These are phyloP conservation scores for Talaromyces sp. DNA, from an alignment of 2,329 filamentous ascomycete genomes.

Conservation along the genomic window DNA sequence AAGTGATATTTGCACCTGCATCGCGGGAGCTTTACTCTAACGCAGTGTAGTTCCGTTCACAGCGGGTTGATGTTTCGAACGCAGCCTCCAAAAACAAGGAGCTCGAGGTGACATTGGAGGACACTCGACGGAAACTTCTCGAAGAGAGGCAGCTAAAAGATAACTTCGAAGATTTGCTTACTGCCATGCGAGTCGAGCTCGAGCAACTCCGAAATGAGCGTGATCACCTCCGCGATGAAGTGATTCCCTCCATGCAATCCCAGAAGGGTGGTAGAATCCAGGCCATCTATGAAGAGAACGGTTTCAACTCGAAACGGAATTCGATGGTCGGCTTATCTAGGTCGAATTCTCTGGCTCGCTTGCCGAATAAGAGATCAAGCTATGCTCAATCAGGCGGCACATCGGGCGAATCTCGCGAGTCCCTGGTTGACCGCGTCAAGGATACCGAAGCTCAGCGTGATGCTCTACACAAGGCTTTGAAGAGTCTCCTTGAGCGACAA, in stretches of 20 bases:
- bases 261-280: constrained; percentile 47
- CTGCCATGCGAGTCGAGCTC: constrained; percentile 75
- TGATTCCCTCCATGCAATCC: constrained; percentile 65
- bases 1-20: constrained; percentile 19
- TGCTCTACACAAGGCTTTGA: constrained; percentile 80
- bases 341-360: constrained; percentile 62
- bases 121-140: constrained; percentile 70
- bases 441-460: constrained; percentile 92
- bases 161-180: constrained; percentile 88
- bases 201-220: constrained; percentile 78
- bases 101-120: constrained; percentile 73
- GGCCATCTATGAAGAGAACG: constrained; percentile 56
- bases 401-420: constrained; percentile 58
- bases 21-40: constrained; percentile 10
- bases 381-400: constrained; percentile 39
- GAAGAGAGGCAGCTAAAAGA: constrained; percentile 85
- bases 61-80: constrained; percentile 46
- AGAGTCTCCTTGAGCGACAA: constrained; percentile 77
- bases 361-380: constrained; percentile 32
- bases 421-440: constrained; percentile 72
- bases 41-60: constrained; percentile 37
- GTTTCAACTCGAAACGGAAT: constrained; percentile 33
- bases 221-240: constrained; percentile 75
- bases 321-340: constrained; percentile 51
- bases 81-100: constrained; percentile 61